Evolutionary conservation across 768 basidiomycete species (phyloP).

Genomic region (Kwoniella heveanensis): DNA sequence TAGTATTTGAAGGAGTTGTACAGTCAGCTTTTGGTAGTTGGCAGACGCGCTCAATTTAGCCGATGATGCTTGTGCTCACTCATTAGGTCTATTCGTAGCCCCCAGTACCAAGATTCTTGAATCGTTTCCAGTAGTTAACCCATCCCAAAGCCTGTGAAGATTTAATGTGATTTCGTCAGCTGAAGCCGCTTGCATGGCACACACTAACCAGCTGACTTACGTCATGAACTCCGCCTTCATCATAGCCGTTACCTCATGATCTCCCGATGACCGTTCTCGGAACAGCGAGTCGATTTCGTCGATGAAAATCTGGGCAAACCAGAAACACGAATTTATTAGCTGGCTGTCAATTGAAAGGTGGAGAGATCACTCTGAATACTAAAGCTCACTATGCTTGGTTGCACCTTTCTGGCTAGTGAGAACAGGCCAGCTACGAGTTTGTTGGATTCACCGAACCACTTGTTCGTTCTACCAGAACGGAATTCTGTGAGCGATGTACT

Average conservation of each 20-base stretch:
- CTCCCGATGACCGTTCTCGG: constrained; percentile 78
- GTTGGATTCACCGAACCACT: constrained; percentile 86
- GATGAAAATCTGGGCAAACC: constrained; percentile 71
- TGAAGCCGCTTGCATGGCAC: no score
- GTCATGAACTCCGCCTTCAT: constrained; percentile 77
- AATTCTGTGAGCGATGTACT: constrained; percentile 11
- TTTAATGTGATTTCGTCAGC: background rate
- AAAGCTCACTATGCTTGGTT: constrained; percentile 73
- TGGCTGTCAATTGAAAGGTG: background rate
- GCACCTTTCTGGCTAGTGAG: constrained; percentile 86
- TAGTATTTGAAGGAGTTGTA: background rate
- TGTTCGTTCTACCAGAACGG: constrained; percentile 37
- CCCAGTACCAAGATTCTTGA: constrained; percentile 82
- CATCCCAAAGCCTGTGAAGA: constrained; percentile 81
- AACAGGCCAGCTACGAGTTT: constrained; percentile 94
- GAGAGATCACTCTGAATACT: background rate
- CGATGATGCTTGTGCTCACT: constrained; percentile 55
- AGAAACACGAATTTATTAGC: background rate
- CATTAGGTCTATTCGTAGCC: constrained; percentile 91
- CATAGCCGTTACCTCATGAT: constrained; percentile 98
- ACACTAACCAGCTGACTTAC: constrained; percentile 31
- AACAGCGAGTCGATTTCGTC: constrained; percentile 98
- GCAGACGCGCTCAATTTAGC: background rate
- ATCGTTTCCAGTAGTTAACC: constrained; percentile 75
- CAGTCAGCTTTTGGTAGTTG: background rate